Evolutionary conservation across 1,284 basidiomycete genomes (phyloP), one percentile per base, ranked within the genome.

Genomic region (Bjerkandera adusta): DNA sequence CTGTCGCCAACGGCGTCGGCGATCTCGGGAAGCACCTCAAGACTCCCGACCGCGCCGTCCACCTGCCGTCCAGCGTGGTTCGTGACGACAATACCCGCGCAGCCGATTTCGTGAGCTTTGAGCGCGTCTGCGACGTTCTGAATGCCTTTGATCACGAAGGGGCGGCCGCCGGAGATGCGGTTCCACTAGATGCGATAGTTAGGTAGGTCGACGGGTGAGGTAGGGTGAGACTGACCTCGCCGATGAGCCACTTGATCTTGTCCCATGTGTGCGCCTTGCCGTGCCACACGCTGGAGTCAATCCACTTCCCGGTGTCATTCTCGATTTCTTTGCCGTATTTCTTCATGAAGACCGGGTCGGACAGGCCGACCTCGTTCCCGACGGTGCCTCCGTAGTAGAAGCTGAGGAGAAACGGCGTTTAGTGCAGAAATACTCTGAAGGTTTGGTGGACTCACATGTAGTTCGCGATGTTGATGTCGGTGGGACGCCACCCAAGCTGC

Each of bases 31-130:
- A 81, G 65, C 4, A 73, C 67, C 45, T 80, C 78, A 27, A 83
- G 57, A 48, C 73, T 76, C 2, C 69, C 76, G 2, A 80, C 69
- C 1, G 77, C 78, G 24, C 77, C 78, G 56, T 82, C 79, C 30
- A 82, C 76, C 62, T 82, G 80, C 33, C 81, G 61, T 1, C 78
- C 81, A 5, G 78, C 81, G 54, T 85, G 80, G 57, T 83, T 83
- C 26, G 70, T 74, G 20, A 75, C 77, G 15, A 82, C 75, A 49
- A 83, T 77, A 11, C 77, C 80, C 52, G 80, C 77, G 52, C 76
- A 77, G 0, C 80, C 79, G 13, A 71, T 48, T 24, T 79, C 71
- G 24, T 71, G 60, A 3, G 79, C 80, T 52, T 70, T 71, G 21
- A 61, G 50, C 3, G 77, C 77, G 56, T 80, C 77, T 22, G 69